Evolutionary conservation across 1,284 basidiomycete genomes (phyloP), one percentile per base, ranked within the genome.

Genomic region (Boletus sp.): DNA sequence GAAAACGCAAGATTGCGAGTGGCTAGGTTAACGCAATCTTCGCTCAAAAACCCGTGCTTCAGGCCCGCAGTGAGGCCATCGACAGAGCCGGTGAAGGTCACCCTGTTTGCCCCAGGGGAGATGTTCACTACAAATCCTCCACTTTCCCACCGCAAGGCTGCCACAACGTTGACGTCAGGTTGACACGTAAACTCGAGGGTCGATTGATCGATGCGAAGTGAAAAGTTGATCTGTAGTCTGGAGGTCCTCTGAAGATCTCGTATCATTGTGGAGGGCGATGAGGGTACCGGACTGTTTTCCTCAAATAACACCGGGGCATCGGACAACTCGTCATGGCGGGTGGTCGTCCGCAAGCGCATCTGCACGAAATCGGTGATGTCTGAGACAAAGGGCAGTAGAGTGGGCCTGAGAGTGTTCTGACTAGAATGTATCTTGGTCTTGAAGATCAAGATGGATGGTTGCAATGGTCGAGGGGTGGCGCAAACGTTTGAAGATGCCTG

Each of bases 201-300:
- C 1, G 93, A 95, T 56, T 86, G 79, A 61, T 95, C 91, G 54
- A 96, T 94, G 20, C 89, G 88, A 22, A 96, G 73, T 53, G 89
- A 91, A 68, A 94, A 78, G 50, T 80, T 88, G 57, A 91, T 81
- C 49, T 82, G 81, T 62, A 91, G 72, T 55, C 74, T 78, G 4
- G 78, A 72, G 34, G 67, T 43, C n/a, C 67, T 58, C 29, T 64
- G 49, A 16, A 48, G 34, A 23, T 51, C 52, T 38, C 43, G 23
- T 50, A 51, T 25, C 45, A 50, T 35, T 40, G 12, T 48, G 14
- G 49, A 44, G 36, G 48, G 36, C 14, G 43, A 46, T 20, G 57
- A 48, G 8, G 51, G 45, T 14, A 51, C 46, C 8, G 56, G 35
- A 5, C 50, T 44, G 12, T 10, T 46, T 35, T 16, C 41, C 25